Conservation (phyloP, 371 early-diverging fungal genomes). For the Capillidium heterosporum region DNA sequence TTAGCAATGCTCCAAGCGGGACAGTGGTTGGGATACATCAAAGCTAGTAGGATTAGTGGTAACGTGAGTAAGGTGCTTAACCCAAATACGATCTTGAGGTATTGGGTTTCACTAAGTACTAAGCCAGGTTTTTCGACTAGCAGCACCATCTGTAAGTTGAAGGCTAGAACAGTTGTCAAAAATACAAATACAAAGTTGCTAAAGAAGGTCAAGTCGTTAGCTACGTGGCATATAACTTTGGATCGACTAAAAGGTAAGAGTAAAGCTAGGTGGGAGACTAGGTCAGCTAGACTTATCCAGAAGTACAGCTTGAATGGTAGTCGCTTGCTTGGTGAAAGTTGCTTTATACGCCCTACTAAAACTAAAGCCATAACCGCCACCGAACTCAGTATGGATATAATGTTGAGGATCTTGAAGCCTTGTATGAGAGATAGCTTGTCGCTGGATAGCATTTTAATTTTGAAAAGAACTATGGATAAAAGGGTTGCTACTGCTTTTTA, state of each 20-base stretch:
- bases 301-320: conserved; percentile 1
- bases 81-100: not conserved
- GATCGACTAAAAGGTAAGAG: not conserved
- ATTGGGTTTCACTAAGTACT: not conserved
- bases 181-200: not conserved
- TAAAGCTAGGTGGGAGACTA: not conserved
- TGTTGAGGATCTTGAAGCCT: too few species aligned
- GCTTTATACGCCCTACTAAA: too few species aligned
- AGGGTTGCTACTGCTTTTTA: too few species aligned
- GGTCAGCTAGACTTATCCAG: conserved; percentile 1
- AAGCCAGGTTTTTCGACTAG: not conserved
- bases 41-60: not conserved
- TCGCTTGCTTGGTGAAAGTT: not conserved
- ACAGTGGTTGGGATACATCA: not conserved
- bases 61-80: not conserved
- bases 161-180: not conserved
- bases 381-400: too few species aligned
- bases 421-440: too few species aligned
- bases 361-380: too few species aligned
- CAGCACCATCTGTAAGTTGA: not conserved
- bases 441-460: too few species aligned
- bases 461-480: too few species aligned
- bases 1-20: not conserved
- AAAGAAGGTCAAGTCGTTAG: not conserved
- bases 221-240: not conserved